Evolutionary conservation across 2,329 filamentous ascomycete genomes (phyloP).

Genomic region (Apiospora koreana): DNA sequence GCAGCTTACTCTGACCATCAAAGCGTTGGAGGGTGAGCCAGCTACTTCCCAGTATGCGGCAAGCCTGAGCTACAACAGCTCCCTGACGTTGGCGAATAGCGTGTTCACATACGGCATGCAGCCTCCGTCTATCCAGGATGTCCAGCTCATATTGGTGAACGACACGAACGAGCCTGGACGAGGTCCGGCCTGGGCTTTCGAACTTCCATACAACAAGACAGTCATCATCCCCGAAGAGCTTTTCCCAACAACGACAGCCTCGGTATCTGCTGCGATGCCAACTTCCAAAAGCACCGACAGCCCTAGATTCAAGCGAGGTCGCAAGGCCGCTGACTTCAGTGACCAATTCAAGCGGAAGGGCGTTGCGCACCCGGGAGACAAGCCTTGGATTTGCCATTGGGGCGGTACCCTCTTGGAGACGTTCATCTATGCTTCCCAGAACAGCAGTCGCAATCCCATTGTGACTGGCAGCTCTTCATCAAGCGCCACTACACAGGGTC

Average conservation of each 20-base stretch:
- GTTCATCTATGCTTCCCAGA: slow-evolving; percentile 58
- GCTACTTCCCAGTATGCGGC: slow-evolving; percentile 42
- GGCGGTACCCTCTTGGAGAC: slow-evolving; percentile 55
- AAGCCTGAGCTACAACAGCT: slow-evolving; percentile 39
- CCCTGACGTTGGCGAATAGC: slow-evolving; percentile 34
- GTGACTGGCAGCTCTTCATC: slow-evolving; percentile 6
- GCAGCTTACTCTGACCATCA: slow-evolving; percentile 46
- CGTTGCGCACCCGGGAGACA: slow-evolving; percentile 47
- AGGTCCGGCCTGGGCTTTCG: slow-evolving; percentile 58
- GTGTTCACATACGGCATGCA: slow-evolving; percentile 56
- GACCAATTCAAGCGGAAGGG: slow-evolving; percentile 40
- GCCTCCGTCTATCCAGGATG: slow-evolving; percentile 44
- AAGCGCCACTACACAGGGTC: not conserved
- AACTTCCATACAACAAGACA: slow-evolving; percentile 55
- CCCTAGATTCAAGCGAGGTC: slow-evolving; percentile 11
- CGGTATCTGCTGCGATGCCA: slow-evolving; percentile 11
- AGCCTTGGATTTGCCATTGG: slow-evolving; percentile 62
- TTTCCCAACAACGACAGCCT: slow-evolving; percentile 27
- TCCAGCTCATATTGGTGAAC: slow-evolving; percentile 50
- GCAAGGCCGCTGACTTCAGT: slow-evolving; percentile 17
- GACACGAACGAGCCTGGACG: slow-evolving; percentile 49
- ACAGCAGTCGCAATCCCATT: slow-evolving; percentile 40
- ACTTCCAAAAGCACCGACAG: slow-evolving; percentile 16
- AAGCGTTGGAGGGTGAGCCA: slow-evolving; percentile 25
- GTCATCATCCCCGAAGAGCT: slow-evolving; percentile 50